phyloP scores from a whole-genome alignment of 2,329 filamentous ascomycete species.

The Gremmenia infestans region DNA sequence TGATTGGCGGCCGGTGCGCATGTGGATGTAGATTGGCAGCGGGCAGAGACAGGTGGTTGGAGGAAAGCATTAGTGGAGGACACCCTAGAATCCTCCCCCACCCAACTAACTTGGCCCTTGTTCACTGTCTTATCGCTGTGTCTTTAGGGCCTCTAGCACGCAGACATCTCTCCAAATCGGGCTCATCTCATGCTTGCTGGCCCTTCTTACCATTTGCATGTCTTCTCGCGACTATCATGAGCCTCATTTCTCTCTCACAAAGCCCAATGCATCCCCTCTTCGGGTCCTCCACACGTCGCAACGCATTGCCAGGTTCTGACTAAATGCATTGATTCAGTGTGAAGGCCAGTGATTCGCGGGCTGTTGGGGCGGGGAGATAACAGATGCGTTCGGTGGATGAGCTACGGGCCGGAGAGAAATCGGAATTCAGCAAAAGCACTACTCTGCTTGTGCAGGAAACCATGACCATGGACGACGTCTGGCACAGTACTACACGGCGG shows the following conservation, averaged over 20 bases:
- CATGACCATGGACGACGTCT: background rate
- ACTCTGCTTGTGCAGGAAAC: background rate
- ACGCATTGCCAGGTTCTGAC: background rate
- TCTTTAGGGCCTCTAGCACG: background rate
- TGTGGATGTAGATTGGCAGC: background rate
- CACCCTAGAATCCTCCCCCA: background rate
- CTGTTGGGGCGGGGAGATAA: conserved; percentile 17
- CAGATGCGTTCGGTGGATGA: conserved; percentile 9
- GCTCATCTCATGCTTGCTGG: background rate
- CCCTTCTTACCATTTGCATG: background rate
- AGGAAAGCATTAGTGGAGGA: background rate
- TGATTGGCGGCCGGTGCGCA: conserved; percentile 4
- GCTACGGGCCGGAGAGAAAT: conserved; percentile 13
- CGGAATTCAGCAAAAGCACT: conserved; percentile 1
- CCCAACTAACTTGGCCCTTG: background rate
- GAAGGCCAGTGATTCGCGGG: conserved; percentile 18
- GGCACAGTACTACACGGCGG: background rate
- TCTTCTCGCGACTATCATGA: background rate
- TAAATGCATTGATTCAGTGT: conserved; percentile 4
- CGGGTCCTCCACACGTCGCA: conserved; percentile 5
- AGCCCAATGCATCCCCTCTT: background rate
- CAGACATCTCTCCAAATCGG: background rate
- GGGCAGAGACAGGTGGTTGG: background rate
- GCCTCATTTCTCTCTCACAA: background rate
- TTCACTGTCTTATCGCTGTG: background rate